Evolutionary conservation across 768 basidiomycete genomes (phyloP).

Genomic region (Russula dissimulans): DNA sequence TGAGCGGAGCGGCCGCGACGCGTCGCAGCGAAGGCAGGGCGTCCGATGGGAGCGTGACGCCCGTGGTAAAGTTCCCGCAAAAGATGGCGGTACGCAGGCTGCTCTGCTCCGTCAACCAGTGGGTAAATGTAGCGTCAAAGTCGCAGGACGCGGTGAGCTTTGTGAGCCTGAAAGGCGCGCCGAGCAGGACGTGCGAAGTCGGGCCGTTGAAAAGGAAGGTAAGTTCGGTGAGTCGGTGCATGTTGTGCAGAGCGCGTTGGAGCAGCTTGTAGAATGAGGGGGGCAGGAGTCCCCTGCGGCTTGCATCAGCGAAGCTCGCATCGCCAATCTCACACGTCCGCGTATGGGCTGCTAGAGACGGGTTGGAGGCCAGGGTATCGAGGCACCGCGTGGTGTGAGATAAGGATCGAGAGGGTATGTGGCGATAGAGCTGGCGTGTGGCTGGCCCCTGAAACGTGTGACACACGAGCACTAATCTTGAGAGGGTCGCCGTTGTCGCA

Average conservation of each 20-base stretch:
- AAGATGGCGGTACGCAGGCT: conserved; percentile 21
- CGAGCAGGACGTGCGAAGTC: conserved; percentile 19
- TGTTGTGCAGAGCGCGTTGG: conserved; percentile 20
- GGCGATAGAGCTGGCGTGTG: conserved; percentile 17
- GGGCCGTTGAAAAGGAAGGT: conserved; percentile 23
- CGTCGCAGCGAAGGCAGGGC: conserved; percentile 21
- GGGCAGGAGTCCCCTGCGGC: conserved; percentile 7
- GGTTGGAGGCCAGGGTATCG: conserved; percentile 10
- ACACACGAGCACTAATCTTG: conserved; percentile 3
- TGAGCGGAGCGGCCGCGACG: conserved; percentile 23
- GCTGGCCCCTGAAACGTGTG: conserved; percentile 10
- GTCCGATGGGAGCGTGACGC: conserved; percentile 13
- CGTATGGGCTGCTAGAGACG: conserved; percentile 9
- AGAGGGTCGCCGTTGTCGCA: conserved; percentile 8
- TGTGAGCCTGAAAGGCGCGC: conserved; percentile 23
- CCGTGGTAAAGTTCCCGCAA: conserved; percentile 19
- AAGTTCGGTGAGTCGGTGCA: conserved; percentile 23
- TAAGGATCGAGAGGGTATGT: conserved; percentile 14
- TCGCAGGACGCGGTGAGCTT: conserved; percentile 22
- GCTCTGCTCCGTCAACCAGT: conserved; percentile 21
- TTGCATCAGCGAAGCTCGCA: conserved; percentile 1
- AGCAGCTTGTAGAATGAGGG: conserved; percentile 17
- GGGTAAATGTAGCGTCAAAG: conserved; percentile 21
- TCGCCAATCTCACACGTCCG: conserved; percentile 18
- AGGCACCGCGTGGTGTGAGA: conserved; percentile 8